phyloP scores from a whole-genome alignment of 345 rosid species.

The Nephelium lappaceum region DNA sequence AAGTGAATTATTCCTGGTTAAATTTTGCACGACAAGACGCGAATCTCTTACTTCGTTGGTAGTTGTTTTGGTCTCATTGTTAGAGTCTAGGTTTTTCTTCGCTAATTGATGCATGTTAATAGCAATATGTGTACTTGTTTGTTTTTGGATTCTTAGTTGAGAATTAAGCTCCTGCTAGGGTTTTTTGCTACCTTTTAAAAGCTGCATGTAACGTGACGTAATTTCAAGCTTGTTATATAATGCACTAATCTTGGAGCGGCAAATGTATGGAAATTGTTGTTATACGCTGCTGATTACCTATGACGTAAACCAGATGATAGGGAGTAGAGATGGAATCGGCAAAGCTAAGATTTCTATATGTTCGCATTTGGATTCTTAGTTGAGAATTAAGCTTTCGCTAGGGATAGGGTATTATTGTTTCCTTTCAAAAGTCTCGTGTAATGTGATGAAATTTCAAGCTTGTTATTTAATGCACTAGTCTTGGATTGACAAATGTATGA shows the following conservation, averaged over 20 bases:
- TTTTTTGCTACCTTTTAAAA: not conserved
- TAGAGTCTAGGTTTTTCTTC: not conserved
- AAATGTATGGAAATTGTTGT: not conserved
- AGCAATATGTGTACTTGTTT: not conserved
- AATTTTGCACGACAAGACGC: not conserved
- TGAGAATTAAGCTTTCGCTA: not conserved
- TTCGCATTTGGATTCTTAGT: not conserved
- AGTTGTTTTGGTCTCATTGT: not conserved
- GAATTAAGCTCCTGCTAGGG: not conserved
- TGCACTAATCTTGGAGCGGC: not conserved
- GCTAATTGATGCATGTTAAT: not conserved
- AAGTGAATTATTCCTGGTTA: not conserved
- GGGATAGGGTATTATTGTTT: not conserved
- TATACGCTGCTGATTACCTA: conserved; percentile 12
- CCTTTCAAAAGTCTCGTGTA: too few species aligned
- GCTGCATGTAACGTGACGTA: not conserved
- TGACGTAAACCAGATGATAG: conserved; percentile 58
- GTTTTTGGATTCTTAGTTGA: not conserved
- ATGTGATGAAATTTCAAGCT: not conserved
- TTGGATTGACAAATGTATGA: not conserved
- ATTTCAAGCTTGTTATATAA: not conserved
- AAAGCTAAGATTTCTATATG: conserved; percentile 27
- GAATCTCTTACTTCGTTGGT: not conserved
- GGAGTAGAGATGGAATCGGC: conserved; percentile 51
- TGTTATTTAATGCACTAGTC: not conserved